phyloP scores from a whole-genome alignment of 805 yeast genomes.

The Spathaspora gorwiae region DNA sequence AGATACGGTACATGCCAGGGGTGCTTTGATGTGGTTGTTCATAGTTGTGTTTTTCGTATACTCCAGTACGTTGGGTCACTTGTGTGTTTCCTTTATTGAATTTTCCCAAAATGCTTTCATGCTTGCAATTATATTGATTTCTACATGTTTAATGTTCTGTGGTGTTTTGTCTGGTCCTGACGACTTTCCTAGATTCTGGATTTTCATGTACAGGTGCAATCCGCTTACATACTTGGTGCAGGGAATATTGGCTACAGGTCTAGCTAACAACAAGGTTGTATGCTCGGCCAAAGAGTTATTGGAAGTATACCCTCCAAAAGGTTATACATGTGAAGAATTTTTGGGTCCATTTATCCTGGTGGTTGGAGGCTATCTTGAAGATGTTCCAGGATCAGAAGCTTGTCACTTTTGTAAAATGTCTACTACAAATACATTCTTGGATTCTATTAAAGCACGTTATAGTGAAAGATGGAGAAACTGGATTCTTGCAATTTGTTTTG shows the following conservation, averaged over 20 bases:
- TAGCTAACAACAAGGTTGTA: conserved; percentile 32
- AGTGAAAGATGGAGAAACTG: conserved; percentile 60
- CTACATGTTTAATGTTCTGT: conserved; percentile 30
- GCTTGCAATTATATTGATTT: conserved; percentile 20
- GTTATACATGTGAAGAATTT: conserved; percentile 27
- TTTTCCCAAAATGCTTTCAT: conserved; percentile 28
- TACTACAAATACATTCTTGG: conserved; percentile 57
- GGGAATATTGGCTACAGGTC: conserved; percentile 37
- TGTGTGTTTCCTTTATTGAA: conserved; percentile 24
- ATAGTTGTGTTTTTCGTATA: conserved; percentile 19
- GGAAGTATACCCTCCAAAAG: conserved; percentile 15
- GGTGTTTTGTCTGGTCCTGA: conserved; percentile 28
- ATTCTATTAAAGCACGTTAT: conserved; percentile 38
- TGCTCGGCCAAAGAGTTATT: conserved; percentile 20
- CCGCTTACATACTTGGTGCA: conserved; percentile 63
- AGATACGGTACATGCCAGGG: conserved; percentile 30
- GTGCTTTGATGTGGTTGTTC: conserved; percentile 33
- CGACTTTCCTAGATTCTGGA: conserved; percentile 45
- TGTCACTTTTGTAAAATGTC: conserved; percentile 60
- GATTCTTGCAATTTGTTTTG: conserved; percentile 44
- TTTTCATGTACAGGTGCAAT: conserved; percentile 68
- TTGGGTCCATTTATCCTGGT: conserved; percentile 17
- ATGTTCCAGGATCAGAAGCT: conserved; percentile 1
- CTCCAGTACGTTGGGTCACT: conserved; percentile 23
- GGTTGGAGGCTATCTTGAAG: conserved; percentile 19